Evolutionary conservation across 2,329 filamentous ascomycete genomes (phyloP).

Genomic region (Cryphonectria carpinicola): DNA sequence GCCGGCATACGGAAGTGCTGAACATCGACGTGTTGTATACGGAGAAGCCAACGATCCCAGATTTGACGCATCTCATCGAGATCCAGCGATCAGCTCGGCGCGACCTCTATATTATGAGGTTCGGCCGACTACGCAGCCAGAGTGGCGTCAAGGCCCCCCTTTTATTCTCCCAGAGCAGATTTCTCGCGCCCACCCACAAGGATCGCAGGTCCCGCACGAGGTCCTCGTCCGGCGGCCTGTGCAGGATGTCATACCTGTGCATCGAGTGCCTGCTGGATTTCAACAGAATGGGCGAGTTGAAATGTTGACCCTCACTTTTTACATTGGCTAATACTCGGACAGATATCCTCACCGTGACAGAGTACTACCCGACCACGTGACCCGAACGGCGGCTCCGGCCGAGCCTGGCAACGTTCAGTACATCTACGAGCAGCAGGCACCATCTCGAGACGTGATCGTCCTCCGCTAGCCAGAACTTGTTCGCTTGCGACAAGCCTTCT

Average conservation of each 20-base stretch:
- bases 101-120: slow-evolving; percentile 21
- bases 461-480: slow-evolving; percentile 9
- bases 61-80: slow-evolving; percentile 6
- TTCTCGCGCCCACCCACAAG: slow-evolving; percentile 7
- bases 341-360: slow-evolving; percentile 19
- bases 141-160: slow-evolving; percentile 17
- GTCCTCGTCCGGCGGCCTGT: slow-evolving; percentile 1
- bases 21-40: slow-evolving; percentile 18
- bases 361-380: slow-evolving; percentile 9
- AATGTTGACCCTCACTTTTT: background rate
- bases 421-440: slow-evolving; percentile 24
- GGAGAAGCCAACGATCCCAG: slow-evolving; percentile 24
- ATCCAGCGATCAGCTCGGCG: slow-evolving; percentile 5
- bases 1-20: slow-evolving; percentile 5
- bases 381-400: slow-evolving; percentile 5
- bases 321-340: slow-evolving; percentile 18
- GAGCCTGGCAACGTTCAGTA: slow-evolving; percentile 20
- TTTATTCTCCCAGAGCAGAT: slow-evolving; percentile 2
- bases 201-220: background rate
- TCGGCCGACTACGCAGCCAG: slow-evolving; percentile 5
- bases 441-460: slow-evolving; percentile 19
- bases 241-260: slow-evolving; percentile 2
- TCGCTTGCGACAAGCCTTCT: background rate
- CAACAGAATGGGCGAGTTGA: slow-evolving; percentile 27
- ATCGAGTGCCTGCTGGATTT: slow-evolving; percentile 9